Evolutionary conservation across 108 stramenopile genomes (phyloP), one percentile per base, ranked within the genome.

Genomic region (Nitzschia inconspicua): DNA sequence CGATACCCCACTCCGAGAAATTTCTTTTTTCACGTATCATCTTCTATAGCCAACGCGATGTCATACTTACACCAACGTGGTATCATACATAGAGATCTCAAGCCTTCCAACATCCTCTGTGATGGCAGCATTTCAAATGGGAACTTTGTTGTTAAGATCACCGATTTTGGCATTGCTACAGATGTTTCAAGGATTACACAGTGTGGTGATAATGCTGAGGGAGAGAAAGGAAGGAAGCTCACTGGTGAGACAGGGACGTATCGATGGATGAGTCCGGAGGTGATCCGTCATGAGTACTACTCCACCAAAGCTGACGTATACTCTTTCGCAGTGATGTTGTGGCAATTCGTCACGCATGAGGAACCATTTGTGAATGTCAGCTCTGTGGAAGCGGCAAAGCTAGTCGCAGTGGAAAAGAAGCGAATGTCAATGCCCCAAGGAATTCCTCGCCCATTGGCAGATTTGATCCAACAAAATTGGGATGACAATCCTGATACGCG

Each of bases 171-270:
- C 13, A 75, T 88, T 7, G 74, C 83, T 31, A 60, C 70, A 6
- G 57, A 63, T 22, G 5, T 20, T 1, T n/a, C n/a, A n/a, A n/a
- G n/a, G n/a, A n/a, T n/a, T n/a, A n/a, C n/a, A n/a, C n/a, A n/a
- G n/a, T n/a, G n/a, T n/a, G 40, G 39, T 7, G 49, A 35, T 27
- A 20, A 22, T 37, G 7, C 44, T 13, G 44, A 46, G 6, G 20
- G 18, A 6, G 7, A n/a, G 6, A n/a, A n/a, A 16, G 51, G 36
- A 24, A 46, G 47, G 31, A 81, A 82, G 9, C 59, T 73, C 26
- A 85, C 88, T 16, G 83, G 82, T 2, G 88, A 89, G 56, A 89
- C 84, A 22, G 85, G 89, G 1, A 86, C 89, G 2, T 86, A 85
- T 56, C 70, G 88, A 4, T 73, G 78, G 70, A 78, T 78, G 80